Conservation (phyloP, 208 protist species). For the Wallacemonas sp. region DNA sequence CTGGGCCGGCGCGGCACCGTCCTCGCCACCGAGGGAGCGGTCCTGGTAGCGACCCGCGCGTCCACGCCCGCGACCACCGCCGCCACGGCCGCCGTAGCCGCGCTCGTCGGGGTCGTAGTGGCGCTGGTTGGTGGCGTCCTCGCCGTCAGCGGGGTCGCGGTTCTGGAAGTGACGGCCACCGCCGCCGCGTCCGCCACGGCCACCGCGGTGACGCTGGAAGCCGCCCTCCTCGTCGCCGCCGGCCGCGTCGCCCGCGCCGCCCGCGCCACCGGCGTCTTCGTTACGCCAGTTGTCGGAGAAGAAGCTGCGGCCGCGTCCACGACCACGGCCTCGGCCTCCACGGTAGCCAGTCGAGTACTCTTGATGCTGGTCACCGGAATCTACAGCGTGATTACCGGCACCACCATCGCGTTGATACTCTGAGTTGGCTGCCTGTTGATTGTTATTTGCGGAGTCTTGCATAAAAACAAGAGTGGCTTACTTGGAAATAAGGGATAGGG, state of each 20-base stretch:
- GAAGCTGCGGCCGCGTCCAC: constrained; percentile 24
- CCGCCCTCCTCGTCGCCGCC: constrained; percentile 23
- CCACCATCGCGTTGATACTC: constrained; percentile 54
- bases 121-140: constrained; percentile 21
- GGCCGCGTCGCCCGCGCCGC: too few species aligned
- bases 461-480: constrained; percentile 39
- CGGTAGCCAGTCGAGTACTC: constrained; percentile 20
- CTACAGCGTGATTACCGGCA: constrained; percentile 28
- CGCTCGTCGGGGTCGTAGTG: constrained; percentile 10
- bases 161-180: constrained; percentile 23
- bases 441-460: constrained; percentile 39
- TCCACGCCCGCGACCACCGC: constrained; percentile 7
- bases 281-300: constrained; percentile 47
- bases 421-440: constrained; percentile 41
- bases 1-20: background rate
- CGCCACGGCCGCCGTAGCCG: background rate
- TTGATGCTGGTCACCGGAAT: constrained; percentile 18
- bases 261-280: constrained; percentile 25
- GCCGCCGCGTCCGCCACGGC: constrained; percentile 24
- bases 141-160: constrained; percentile 27
- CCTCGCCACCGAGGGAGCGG: background rate
- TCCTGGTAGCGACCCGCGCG: background rate
- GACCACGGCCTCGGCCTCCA: constrained; percentile 47
- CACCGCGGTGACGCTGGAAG: constrained; percentile 20
- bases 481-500: constrained; percentile 4